Percentiles rank a stretch among this genome's conserved stretches.
Conservation (phyloP, 441 rosid species). For the Codiaeum variegatum region DNA sequence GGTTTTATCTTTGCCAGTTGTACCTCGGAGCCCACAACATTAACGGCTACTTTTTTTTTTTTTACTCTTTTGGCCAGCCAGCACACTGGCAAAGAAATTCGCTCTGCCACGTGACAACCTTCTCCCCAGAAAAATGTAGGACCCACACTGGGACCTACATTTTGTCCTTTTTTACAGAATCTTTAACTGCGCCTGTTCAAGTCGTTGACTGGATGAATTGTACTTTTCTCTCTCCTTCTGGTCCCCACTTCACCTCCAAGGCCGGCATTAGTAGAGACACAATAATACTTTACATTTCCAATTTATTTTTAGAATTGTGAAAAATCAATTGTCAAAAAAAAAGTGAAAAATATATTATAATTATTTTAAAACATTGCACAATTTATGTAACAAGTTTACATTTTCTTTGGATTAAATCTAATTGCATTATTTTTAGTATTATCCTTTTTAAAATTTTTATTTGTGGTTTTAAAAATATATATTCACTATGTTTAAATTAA, state of each 20-base stretch:
- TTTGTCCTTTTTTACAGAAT: conserved; percentile 2
- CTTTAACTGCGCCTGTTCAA: conserved; percentile 16
- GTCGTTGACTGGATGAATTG: conserved; percentile 29
- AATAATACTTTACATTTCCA: no score
- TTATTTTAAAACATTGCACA: no score
- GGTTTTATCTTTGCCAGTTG: conserved; percentile 19
- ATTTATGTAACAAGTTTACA: no score
- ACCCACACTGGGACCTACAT: background rate
- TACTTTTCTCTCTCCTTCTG: background rate
- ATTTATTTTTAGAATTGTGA: no score
- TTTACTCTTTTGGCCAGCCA: background rate
- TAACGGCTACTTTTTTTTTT: conserved; percentile 43
- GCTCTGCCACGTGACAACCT: conserved; percentile 38
- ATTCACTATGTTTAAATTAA: no score
- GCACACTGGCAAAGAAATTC: background rate
- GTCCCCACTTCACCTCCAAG: conserved; percentile 16
- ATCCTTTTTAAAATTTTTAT: no score
- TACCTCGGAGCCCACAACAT: conserved; percentile 28
- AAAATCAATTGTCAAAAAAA: no score
- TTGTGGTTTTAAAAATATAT: no score
- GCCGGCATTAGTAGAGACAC: conserved; percentile 24
- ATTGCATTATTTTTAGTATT: no score
- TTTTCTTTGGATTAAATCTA: no score
- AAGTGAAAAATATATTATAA: no score
- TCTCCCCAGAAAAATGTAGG: background rate